A percentile compares a stretch with the other conserved stretches of the same genome.
These are phyloP conservation scores for Tetracladium setigerum DNA, from an alignment of 495 filamentous ascomycete genomes.

Conservation along the genomic window DNA sequence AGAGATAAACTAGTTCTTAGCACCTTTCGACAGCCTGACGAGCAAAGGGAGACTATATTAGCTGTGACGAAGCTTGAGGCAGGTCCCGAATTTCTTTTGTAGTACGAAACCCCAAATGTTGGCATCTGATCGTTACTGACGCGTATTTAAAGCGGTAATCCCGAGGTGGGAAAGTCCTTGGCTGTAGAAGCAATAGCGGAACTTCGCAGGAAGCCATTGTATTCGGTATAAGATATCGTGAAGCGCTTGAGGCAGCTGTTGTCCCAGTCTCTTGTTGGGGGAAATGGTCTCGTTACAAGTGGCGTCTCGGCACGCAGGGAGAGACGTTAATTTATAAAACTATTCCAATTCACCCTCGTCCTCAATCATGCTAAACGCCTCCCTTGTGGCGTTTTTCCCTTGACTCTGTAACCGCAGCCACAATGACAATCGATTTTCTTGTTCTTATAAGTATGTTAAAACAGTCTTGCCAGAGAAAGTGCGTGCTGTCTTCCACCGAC, in stretches of 20 bases:
- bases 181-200: not conserved
- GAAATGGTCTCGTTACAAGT: too few relatives aligned
- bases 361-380: too few relatives aligned
- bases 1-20: not conserved
- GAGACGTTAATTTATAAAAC: too few relatives aligned
- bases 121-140: not conserved
- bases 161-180: not conserved
- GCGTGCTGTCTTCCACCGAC: not conserved
- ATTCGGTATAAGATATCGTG: not conserved
- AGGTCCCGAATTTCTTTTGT: not conserved
- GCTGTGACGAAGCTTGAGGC: not conserved
- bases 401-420: too few relatives aligned
- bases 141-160: not conserved
- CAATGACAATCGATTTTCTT: conserved; percentile 1
- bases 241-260: too few relatives aligned
- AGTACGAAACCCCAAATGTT: not conserved
- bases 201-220: not conserved
- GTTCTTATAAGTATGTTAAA: conserved; percentile 8
- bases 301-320: too few relatives aligned
- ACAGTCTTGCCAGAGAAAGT: conserved; percentile 9
- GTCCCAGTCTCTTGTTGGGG: too few relatives aligned
- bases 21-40: not conserved
- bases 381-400: too few relatives aligned
- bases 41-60: not conserved
- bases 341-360: too few relatives aligned